Base-by-base conservation (phyloP, 495 filamentous ascomycete species). In the Daldinia caldariorum region DNA sequence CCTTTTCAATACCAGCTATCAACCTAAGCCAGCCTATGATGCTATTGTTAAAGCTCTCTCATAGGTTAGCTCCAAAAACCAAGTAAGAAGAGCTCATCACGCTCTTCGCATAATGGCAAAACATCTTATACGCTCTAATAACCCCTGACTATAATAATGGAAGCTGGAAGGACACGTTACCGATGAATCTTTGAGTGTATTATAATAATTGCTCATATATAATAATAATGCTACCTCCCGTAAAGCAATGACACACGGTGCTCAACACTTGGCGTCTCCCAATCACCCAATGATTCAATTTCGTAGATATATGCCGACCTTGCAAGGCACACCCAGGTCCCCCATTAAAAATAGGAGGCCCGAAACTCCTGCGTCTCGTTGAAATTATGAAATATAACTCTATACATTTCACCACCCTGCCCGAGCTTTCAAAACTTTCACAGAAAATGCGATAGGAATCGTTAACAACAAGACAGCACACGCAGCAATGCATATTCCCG, bases 351-450 rank as follows among this genome's bases (percentile, higher is more conserved):
- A n/a, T n/a, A n/a, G n/a, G n/a, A n/a, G n/a, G n/a, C n/a, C n/a
- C n/a, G n/a, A n/a, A n/a, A n/a, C n/a, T n/a, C n/a, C n/a, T n/a
- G n/a, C n/a, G n/a, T n/a, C n/a, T n/a, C n/a, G n/a, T n/a, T n/a
- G n/a, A n/a, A n/a, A n/a, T n/a, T n/a, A n/a, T n/a, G n/a, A n/a
- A n/a, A n/a, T n/a, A n/a, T n/a, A n/a, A n/a, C n/a, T n/a, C n/a
- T n/a, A n/a, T 70, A 6, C 74, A 69, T 58, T 73, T 72, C 32
- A 63, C 56, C 37, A 61, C 61, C 80, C 79, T 38, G 79, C 77
- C 61, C 73, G 81, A 7, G 85, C 68, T 49, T 80, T 79, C 38
- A 85, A 78, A 38, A 85, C 78, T 49, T 77, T 70, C 67, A 82
- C 83, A 35, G 80, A 55, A 18, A 78, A 50, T 18, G 81, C 79